These are phyloP conservation scores for Acacia melanoxylon DNA, from an alignment of 306 rosid species.

Conservation along the genomic window DNA sequence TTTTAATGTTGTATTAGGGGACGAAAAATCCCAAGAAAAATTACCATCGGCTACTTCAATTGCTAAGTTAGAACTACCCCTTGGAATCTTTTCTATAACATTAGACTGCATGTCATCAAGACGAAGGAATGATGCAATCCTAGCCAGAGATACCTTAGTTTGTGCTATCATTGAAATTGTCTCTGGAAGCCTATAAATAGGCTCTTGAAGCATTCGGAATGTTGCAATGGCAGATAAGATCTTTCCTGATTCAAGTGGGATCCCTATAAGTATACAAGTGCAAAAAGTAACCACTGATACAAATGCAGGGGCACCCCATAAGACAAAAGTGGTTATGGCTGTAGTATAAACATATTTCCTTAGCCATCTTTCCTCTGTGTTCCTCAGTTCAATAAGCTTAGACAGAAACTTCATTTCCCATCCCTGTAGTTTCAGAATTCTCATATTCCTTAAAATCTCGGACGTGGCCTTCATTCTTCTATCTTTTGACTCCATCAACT, in stretches of 20 bases:
- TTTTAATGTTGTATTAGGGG: slow-evolving; percentile 33
- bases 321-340: slow-evolving; percentile 40
- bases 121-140: slow-evolving; percentile 51
- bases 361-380: slow-evolving; percentile 46
- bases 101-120: slow-evolving; percentile 44
- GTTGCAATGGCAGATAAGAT: slow-evolving; percentile 61
- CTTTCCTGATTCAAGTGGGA: slow-evolving; percentile 59
- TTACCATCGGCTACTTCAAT: slow-evolving; percentile 43
- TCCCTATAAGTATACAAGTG: slow-evolving; percentile 44
- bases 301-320: slow-evolving; percentile 55
- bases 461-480: slow-evolving; percentile 55
- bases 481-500: slow-evolving; percentile 64
- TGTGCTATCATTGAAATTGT: slow-evolving; percentile 49
- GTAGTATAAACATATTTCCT: slow-evolving; percentile 38
- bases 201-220: slow-evolving; percentile 49
- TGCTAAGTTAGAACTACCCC: slow-evolving; percentile 39
- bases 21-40: slow-evolving; percentile 55
- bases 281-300: slow-evolving; percentile 55
- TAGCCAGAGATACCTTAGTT: slow-evolving; percentile 54
- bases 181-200: slow-evolving; percentile 49
- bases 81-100: slow-evolving; percentile 48
- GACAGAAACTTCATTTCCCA: slow-evolving; percentile 72
- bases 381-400: slow-evolving; percentile 38
- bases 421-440: slow-evolving; percentile 63
- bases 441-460: slow-evolving; percentile 63